These are phyloP conservation scores for Paramecium tetraurelia DNA, from an alignment of 73 alveolate species.

Conservation along the genomic window DNA sequence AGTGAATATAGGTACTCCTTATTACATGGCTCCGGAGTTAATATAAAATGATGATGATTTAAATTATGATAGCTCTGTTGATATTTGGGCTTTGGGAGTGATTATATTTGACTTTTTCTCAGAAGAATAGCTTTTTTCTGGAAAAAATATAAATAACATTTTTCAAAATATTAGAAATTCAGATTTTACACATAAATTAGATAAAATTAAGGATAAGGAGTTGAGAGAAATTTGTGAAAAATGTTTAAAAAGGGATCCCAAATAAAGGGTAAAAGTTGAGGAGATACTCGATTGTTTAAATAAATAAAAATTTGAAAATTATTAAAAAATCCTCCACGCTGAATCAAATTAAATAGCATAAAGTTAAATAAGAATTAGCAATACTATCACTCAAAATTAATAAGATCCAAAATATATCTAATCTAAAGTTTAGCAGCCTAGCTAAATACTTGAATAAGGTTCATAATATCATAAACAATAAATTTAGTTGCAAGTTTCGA, in stretches of 20 bases:
- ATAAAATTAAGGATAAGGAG: background rate
- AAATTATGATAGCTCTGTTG: background rate
- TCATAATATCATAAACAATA: background rate
- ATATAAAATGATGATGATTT: background rate
- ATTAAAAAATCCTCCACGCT: no score
- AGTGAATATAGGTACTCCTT: conserved; percentile 40
- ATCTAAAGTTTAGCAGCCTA: no score
- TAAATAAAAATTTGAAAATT: background rate
- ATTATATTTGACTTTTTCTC: conserved; percentile 73
- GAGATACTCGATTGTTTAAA: background rate
- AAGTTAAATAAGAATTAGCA: background rate
- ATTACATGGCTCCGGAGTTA: conserved; percentile 43
- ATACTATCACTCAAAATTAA: no score
- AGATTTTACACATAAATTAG: background rate
- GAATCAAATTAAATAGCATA: background rate
- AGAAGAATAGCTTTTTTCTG: background rate
- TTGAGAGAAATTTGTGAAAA: background rate
- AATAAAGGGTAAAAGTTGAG: background rate
- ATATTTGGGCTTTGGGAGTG: conserved; percentile 50
- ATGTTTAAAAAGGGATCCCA: background rate
- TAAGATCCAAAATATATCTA: no score
- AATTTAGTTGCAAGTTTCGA: background rate
- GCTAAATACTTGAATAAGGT: background rate
- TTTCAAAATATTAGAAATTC: background rate
- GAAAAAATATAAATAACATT: background rate